A percentile compares a stretch with the other conserved stretches of the same genome.
phyloP scores from a whole-genome alignment of 352 stramenopile genomes.

The Hyaloperonospora brassicae region DNA sequence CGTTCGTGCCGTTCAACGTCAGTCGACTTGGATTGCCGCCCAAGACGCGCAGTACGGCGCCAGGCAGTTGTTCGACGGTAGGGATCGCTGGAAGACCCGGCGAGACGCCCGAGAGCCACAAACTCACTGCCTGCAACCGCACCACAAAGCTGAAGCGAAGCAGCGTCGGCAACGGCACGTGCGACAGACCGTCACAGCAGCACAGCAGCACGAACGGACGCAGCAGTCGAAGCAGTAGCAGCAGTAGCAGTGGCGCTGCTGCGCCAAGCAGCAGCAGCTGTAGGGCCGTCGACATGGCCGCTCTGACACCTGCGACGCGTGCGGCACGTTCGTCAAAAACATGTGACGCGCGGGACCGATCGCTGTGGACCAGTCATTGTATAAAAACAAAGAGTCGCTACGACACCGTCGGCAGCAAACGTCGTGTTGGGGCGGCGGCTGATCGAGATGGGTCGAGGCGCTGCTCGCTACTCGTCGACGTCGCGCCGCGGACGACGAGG shows the following conservation, averaged over 20 bases:
- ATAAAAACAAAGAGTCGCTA: too few relatives aligned
- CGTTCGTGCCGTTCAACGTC: conserved; percentile 87
- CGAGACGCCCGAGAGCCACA: conserved; percentile 38
- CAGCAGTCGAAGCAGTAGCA: conserved; percentile 12
- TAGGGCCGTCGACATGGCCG: too few relatives aligned
- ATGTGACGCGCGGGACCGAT: conserved; percentile 16
- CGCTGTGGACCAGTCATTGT: too few relatives aligned
- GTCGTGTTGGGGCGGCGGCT: conserved; percentile 6
- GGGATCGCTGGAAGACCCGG: conserved; percentile 32
- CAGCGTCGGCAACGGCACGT: conserved; percentile 29
- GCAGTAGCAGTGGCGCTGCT: too few relatives aligned
- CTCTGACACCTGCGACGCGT: too few relatives aligned
- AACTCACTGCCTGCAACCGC: conserved; percentile 34
- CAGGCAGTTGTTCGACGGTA: conserved; percentile 35
- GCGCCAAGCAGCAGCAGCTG: background rate
- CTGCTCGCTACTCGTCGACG: conserved; percentile 22
- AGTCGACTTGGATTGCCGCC: conserved; percentile 83
- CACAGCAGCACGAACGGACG: background rate
- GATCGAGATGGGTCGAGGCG: conserved; percentile 19
- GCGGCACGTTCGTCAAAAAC: background rate
- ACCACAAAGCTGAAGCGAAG: conserved; percentile 42
- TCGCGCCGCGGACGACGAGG: background rate
- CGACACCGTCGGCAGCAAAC: background rate
- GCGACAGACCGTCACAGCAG: background rate
- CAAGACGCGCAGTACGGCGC: conserved; percentile 59